phyloP scores from a whole-genome alignment of 2,329 filamentous ascomycete species.

The Claviceps digitariae region DNA sequence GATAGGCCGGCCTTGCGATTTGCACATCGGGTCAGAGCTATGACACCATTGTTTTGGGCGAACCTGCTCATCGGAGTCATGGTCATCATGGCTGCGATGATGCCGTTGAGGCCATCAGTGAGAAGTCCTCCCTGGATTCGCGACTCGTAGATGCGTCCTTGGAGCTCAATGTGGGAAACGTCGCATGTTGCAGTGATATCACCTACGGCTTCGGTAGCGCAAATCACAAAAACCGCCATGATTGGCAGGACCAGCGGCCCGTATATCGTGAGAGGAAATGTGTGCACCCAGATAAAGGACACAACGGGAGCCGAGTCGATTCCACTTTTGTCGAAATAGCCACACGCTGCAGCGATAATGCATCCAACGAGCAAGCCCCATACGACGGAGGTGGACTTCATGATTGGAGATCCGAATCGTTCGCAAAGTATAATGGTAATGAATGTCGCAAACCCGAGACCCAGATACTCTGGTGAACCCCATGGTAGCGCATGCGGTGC shows the following conservation, averaged over 20 bases:
- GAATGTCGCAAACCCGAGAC: slow-evolving; percentile 68
- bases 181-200: slow-evolving; percentile 74
- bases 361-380: slow-evolving; percentile 62
- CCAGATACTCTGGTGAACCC: slow-evolving; percentile 68
- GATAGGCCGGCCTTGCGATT: slow-evolving; percentile 71
- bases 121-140: slow-evolving; percentile 68
- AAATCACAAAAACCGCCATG: slow-evolving; percentile 56
- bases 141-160: slow-evolving; percentile 58
- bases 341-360: slow-evolving; percentile 63
- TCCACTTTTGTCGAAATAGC: slow-evolving; percentile 62
- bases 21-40: slow-evolving; percentile 67
- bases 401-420: slow-evolving; percentile 68
- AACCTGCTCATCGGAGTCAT: slow-evolving; percentile 71
- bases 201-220: slow-evolving; percentile 67
- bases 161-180: slow-evolving; percentile 61
- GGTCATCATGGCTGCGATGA: slow-evolving; percentile 63
- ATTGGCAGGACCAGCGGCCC: slow-evolving; percentile 61
- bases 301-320: slow-evolving; percentile 59
- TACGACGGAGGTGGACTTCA: slow-evolving; percentile 69
- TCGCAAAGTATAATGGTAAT: slow-evolving; percentile 68
- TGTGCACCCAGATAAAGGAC: slow-evolving; percentile 69
- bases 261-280: slow-evolving; percentile 59
- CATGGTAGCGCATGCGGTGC: slow-evolving; percentile 63
- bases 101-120: slow-evolving; percentile 63
- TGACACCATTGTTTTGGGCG: slow-evolving; percentile 76